Evolutionary conservation across 345 rosid genomes (phyloP), one percentile per base, ranked within the genome.

Genomic region (Theobroma cacao): DNA sequence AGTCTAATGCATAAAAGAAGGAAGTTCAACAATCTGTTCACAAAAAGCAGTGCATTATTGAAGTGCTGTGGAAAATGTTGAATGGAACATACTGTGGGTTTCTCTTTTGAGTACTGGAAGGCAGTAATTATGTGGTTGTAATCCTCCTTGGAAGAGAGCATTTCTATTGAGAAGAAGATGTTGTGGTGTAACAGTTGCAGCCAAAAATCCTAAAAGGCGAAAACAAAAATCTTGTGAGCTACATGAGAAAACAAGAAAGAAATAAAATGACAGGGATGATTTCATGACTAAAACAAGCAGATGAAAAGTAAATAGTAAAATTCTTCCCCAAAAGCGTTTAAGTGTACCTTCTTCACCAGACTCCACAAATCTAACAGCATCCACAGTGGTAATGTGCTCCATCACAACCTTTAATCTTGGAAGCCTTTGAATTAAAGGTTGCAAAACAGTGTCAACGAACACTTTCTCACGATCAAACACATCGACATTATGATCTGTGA

Each of bases 101-200:
- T 96, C 99, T 83, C 99, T 90, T 86, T 92, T 94, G 61, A 96
- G 97, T 47, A 96, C 91, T 3, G 97, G 97, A 83, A 96, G 98
- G 78, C 99, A 96, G 85, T 94, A 96, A 77, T 82, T 92, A 85
- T 94, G 98, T 0, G 99, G 98, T 77, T 88, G 98, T 80, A 94
- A 71, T 85, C 98, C 99, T 76, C 99, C 97, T 86, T 92, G 92
- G 87, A 96, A 96, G 41, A 96, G 83, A 61, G 97, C 94, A 72
- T 94, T 94, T 75, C 99, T 88, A 71, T 92, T 96, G 65, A 94
- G 97, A 81, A 96, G 88, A 79, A 94, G 95, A 86, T 96, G 99
- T 65, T 94, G 99, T 26, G 98, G 99, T 24, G 97, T 92, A 77
- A 96, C 97, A 65, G 98, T 96, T 70, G 97, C 99, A 24, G 95